These are phyloP conservation scores for Claviceps africana DNA, from an alignment of 2,329 filamentous ascomycete genomes.

Conservation along the genomic window DNA sequence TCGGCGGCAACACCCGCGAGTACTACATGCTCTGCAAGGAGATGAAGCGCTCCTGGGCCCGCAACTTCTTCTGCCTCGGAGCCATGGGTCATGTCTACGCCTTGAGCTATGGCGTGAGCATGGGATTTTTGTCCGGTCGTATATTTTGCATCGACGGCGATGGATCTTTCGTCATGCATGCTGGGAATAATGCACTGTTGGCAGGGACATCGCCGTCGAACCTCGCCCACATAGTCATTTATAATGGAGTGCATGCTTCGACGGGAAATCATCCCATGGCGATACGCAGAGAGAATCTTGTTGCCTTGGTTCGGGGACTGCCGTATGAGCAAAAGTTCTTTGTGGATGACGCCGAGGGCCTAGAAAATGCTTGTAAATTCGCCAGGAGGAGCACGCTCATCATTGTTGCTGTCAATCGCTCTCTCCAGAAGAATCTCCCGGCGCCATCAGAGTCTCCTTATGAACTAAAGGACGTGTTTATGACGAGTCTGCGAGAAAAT, in stretches of 20 bases:
- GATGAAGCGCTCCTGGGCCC: background rate
- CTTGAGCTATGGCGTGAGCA: background rate
- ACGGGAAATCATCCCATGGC: slow-evolving; percentile 1
- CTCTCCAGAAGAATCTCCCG: background rate
- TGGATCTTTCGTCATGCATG: slow-evolving; percentile 3
- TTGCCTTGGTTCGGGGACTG: background rate
- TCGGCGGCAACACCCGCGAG: slow-evolving; percentile 3
- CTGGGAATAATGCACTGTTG: slow-evolving; percentile 2
- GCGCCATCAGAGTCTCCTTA: background rate
- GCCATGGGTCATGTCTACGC: slow-evolving; percentile 3
- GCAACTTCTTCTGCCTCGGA: slow-evolving; percentile 2
- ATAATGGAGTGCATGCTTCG: slow-evolving; percentile 2
- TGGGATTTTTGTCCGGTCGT: background rate
- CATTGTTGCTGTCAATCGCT: background rate
- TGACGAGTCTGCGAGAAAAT: background rate
- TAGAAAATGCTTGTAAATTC: background rate
- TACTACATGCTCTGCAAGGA: slow-evolving; percentile 3
- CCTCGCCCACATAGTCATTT: slow-evolving; percentile 2
- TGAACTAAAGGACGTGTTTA: background rate
- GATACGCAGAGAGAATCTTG: background rate
- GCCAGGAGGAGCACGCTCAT: background rate
- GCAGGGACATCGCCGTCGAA: background rate
- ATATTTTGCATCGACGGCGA: slow-evolving; percentile 4
- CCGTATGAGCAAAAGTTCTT: background rate
- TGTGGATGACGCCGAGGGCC: background rate